These are phyloP conservation scores for Alternaria conjuncta DNA, from an alignment of 2,329 filamentous ascomycete genomes.

Conservation along the genomic window DNA sequence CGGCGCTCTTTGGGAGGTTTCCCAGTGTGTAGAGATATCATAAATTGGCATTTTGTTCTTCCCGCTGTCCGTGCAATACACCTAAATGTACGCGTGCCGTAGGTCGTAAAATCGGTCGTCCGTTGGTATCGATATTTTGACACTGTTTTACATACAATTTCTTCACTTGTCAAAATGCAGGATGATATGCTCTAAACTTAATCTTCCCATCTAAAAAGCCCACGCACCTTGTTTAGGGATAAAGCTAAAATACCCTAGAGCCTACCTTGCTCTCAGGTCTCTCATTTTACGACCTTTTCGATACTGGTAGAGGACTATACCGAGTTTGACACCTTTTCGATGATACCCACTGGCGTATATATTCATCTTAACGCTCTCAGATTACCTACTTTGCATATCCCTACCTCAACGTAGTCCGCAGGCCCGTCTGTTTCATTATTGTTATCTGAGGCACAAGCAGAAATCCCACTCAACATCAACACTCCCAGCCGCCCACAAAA, in stretches of 20 bases:
- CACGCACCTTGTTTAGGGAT: background rate
- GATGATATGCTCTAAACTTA: background rate
- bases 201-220: background rate
- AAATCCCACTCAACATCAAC: background rate
- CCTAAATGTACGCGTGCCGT: background rate
- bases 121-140: background rate
- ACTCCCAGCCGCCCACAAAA: background rate
- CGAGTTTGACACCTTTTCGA: background rate
- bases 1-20: background rate
- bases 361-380: background rate
- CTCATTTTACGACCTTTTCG: background rate
- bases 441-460: too few species aligned
- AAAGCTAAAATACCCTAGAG: accelerated
- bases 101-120: background rate
- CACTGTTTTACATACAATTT: background rate
- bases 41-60: background rate
- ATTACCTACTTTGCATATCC: background rate
- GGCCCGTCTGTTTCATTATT: too few species aligned
- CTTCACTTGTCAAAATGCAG: background rate
- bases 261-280: background rate
- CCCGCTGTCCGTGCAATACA: background rate
- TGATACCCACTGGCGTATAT: background rate
- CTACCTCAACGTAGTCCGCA: background rate
- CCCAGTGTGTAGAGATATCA: background rate
- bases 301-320: background rate